Evolutionary conservation across 352 stramenopile genomes (phyloP), one percentile per base, ranked within the genome.

Genomic region (Globisporangium polare): DNA sequence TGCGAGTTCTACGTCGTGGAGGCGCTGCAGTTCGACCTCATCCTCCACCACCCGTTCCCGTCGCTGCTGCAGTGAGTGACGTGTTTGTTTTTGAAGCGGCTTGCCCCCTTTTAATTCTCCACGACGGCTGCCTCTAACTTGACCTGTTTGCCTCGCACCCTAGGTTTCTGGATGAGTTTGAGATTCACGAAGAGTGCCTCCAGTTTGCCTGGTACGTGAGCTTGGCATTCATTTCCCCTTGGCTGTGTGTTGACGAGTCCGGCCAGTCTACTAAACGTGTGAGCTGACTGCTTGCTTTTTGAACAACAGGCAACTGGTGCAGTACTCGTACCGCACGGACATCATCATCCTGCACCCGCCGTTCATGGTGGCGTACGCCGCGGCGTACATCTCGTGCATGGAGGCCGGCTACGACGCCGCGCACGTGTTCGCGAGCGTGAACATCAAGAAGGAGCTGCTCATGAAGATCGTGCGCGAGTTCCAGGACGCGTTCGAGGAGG

Each of bases 1-100:
- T 96, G 87, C 76, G 87, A 96, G 71, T 96, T 94, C 63, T 94
- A 94, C 77, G 80, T 94, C 24, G 82, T 96, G 55, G 85, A 96
- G 61, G 80, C 87, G 41, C 73, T 93, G 43, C 87, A 94, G 62
- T 96, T 94, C 57, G 87, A 96, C 50, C 73, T 96, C 52, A 94
- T 96, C 55, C 74, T 96, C 35, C 84, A 94, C 58, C 87, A 96
- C 49, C 87, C 87, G 47, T 96, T 94, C 66, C 79, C 76, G 13
- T 74, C 87, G 7, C 71, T 96, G 43, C 72, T 94, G n/a, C 79
- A 90, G 85, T 94, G 71, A 49, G 77, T 78, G 13, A 5, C 20
- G 35, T 22, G 20, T 33, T 10, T 27, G 29, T 20, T 39, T 15
- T 13, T 15, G 9, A 17, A 35, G 29, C 12, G 33, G 33, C 33